Evolutionary conservation across 75 land plant species (phyloP), one percentile per base, ranked within the genome.

Genomic region (Adiantum capillusveneris): DNA sequence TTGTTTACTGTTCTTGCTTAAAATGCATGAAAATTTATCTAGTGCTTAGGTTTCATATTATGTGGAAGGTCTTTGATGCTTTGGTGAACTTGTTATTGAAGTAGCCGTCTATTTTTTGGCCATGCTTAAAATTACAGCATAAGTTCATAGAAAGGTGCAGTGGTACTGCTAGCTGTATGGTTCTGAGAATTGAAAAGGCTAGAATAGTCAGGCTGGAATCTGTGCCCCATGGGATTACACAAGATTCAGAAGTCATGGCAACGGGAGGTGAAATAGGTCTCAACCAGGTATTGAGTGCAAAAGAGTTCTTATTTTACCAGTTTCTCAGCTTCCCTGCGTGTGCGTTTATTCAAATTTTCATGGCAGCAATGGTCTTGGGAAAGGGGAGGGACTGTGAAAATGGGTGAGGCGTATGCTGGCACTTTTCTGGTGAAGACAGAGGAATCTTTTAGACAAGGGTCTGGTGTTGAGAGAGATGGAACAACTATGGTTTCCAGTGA

Each of bases 101-200:
- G n/a, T n/a, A n/a, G n/a, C n/a, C n/a, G n/a, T n/a, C n/a, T n/a
- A n/a, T 9, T 34, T 34, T 34, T 34, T 34, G 3, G 37, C 18
- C 43, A 30, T 14, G 17, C 31, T 18, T 63, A 60, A 22, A 24
- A 36, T 25, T 37, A 11, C 57, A 86, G 96, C 99, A 95, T 68
- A 95, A 90, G 74, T 95, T 95, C 73, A 86, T 95, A 60, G 92
- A 80, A 58, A 95, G 81, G 63, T 90, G 97, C 71, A 84, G 76
- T 60, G 75, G 71, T 42, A 86, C 75, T 62, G 92, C 99, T n/a
- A 61, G 78, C 39, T 72, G 73, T 18, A 90, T 95, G 97, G 50
- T 90, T 44, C 92, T 88, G 7, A 87, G 84, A 66, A 81, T 95
- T 66, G 96, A 95, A 60, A 83, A 76, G 55, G 97, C 99, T 20